Conservation (phyloP, 1,284 basidiomycete genomes). For the Trichosporon sp. region DNA sequence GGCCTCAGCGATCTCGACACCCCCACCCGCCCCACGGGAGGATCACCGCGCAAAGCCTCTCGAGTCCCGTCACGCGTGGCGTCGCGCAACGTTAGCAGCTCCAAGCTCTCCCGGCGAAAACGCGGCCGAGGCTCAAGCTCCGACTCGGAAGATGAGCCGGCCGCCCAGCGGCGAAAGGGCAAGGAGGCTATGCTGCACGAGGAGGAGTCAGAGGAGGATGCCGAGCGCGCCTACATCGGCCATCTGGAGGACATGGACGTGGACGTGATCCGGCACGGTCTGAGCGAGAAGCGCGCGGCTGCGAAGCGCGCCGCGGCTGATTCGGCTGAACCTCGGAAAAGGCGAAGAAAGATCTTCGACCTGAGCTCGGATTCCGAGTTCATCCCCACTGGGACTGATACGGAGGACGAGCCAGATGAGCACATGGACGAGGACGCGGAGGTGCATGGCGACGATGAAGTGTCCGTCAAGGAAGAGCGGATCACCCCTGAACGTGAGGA, state of each 20-base stretch:
- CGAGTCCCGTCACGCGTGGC: neutral
- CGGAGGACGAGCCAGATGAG: neutral
- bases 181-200: conserved; percentile 3
- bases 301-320: neutral
- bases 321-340: neutral
- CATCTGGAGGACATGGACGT: conserved; percentile 10
- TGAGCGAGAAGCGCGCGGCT: neutral
- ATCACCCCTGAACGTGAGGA: neutral
- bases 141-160: neutral
- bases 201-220: conserved; percentile 7
- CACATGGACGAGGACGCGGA: neutral
- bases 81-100: neutral
- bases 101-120: neutral
- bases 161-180: neutral
- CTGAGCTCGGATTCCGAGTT: neutral
- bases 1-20: too few relatives aligned
- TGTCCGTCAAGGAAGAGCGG: neutral
- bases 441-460: too few relatives aligned
- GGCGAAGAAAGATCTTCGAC: neutral
- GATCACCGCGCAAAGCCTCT: neutral
- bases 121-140: neutral
- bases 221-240: conserved; percentile 1
- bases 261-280: conserved; percentile 10
- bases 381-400: neutral
- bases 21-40: too few relatives aligned